Evolutionary conservation across 2,329 filamentous ascomycete genomes (phyloP), one percentile per base, ranked within the genome.

Genomic region (Xylaria sp.): DNA sequence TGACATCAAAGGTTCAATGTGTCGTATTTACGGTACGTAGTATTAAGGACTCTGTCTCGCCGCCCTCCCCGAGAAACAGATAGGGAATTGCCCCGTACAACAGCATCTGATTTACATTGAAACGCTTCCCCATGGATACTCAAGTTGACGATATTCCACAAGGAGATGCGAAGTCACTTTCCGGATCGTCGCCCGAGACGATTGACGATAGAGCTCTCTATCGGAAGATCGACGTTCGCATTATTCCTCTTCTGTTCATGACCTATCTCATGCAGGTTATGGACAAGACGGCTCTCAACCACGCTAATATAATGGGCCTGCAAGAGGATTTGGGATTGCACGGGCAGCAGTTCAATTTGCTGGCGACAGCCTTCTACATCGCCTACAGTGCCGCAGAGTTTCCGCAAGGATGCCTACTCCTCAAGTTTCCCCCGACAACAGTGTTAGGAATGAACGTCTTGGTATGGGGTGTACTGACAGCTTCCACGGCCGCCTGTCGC

Each of bases 221-320:
- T 39, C 84, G 84, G 69, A 88, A 85, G 77, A 85, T 90, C 58
- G 88, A 90, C 74, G 86, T 81, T 80, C 84, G 82, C 58, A 87
- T 90, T 63, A 82, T 90, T 41, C 88, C 88, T 0, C 81, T 90
- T 63, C 89, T 90, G 86, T 89, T 90, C 69, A 78, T 83, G 54
- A 87, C 85, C 74, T 90, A 90, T 74, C 85, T 85, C n/a, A 83
- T 90, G 80, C 88, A 90, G 74, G 89, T 89, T 72, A 81, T 90
- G 54, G 89, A 90, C 81, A 91, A 91, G 79, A 86, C 90, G 69
- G 84, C 88, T 34, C 83, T 90, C 54, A 90, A 90, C 73, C 91
- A 91, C 75, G 88, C 88, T 20, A 87, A 86, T 68, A 88, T 92
- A 61, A 92, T 91, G 89, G 88, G 89, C 2, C 76, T 92, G 8